Base-by-base conservation (phyloP, 2,329 filamentous ascomycete genomes). In the Aspergillus sp. region DNA sequence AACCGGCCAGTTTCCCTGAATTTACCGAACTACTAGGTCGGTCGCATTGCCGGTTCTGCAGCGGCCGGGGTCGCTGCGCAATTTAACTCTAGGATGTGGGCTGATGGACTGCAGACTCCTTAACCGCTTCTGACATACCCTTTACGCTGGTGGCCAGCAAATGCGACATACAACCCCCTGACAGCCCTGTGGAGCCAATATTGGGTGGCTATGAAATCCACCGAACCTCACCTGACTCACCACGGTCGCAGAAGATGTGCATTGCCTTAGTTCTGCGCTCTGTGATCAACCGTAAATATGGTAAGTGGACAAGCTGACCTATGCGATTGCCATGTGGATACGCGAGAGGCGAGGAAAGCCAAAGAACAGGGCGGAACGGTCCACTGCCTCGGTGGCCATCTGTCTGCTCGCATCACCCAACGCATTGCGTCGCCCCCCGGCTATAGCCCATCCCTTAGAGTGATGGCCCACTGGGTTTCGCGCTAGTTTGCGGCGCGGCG, bases 121-220 rank as follows among this genome's bases (percentile, higher is more conserved):
- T 96, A 55, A 85, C 87, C 60, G 89, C 89, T 68, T 87, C 89
- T 17, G 84, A 84, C 23, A 78, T 96, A 41, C 92, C 93, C 8
- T 90, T 89, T 56, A 84, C 94, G 63, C 84, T 97, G 45, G 91
- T 96, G 55, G 91, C 92, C 58, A 94, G 89, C 75, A 97, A 97
- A 82, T 96, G 91, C 80, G 94, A 97, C 75, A 85, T 87, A 54
- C 87, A 89, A 51, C 85, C 89, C 63, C 84, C 85, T 60, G 81
- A 87, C 61, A 88, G 90, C 70, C 85, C 91, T 72, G 82, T 96
- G 58, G 87, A 94, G 70, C 85, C 89, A 13, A 82, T 87, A 85
- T 84, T 89, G 61, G 84, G 89, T 15, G 89, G 87, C 67, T 84
- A 94, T 63, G 86, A 87, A 63, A 87, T 89, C 57, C 89, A 92